A percentile compares a stretch with the other conserved stretches of the same genome.
These are phyloP conservation scores for Pyrus communis DNA, from an alignment of 306 rosid species.

Conservation along the genomic window DNA sequence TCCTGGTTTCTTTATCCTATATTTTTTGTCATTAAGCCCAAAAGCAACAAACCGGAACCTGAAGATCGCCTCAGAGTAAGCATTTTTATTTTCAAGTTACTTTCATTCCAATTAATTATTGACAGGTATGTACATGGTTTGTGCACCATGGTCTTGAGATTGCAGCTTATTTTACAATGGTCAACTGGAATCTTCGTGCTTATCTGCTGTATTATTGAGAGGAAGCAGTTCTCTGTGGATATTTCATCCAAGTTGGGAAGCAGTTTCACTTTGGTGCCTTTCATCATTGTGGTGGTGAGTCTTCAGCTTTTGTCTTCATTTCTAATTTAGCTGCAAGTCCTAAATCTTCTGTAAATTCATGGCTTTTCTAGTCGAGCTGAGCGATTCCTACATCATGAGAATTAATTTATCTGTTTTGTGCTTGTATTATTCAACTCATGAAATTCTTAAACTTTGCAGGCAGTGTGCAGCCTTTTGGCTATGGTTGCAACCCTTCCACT, in stretches of 20 bases:
- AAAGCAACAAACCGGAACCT: conserved; percentile 32
- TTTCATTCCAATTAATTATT: conserved; percentile 68
- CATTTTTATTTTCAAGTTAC: conserved; percentile 57
- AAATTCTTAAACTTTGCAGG: conserved; percentile 36
- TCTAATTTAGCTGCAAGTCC: neutral
- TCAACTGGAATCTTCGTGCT: conserved; percentile 85
- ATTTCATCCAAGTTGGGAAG: conserved; percentile 80
- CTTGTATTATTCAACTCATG: conserved; percentile 1
- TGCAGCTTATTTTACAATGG: conserved; percentile 99
- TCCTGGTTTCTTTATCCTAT: conserved; percentile 4
- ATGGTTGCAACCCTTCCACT: conserved; percentile 93
- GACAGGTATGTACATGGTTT: conserved; percentile 84
- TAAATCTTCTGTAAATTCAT: neutral
- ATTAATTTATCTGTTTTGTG: neutral
- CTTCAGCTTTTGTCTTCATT: neutral
- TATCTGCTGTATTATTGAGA: conserved; percentile 76
- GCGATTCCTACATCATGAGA: neutral
- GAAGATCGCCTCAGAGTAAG: conserved; percentile 38
- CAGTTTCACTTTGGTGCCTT: conserved; percentile 88
- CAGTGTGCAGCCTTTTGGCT: conserved; percentile 79
- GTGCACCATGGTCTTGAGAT: conserved; percentile 85
- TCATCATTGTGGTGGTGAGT: conserved; percentile 80
- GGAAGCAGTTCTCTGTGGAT: conserved; percentile 63
- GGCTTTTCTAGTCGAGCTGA: neutral
- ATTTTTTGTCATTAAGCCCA: neutral